Base-by-base conservation (phyloP, 2,329 filamentous ascomycete genomes). In the Myrmaecium sp. region DNA sequence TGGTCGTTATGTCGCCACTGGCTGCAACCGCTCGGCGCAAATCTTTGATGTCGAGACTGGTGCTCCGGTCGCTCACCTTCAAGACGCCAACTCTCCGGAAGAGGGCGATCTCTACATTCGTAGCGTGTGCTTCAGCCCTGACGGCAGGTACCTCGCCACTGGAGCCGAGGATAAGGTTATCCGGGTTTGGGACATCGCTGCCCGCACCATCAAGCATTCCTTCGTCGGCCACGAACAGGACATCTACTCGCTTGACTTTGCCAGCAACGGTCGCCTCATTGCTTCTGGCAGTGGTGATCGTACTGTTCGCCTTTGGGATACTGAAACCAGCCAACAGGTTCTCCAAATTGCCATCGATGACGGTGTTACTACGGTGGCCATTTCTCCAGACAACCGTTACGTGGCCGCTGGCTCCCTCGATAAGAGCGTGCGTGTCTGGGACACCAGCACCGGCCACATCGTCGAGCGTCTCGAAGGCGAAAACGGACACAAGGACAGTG, bases 151-250 rank as follows among this genome's bases (percentile, higher is more conserved):
- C 42, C 68, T 98, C 17, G 89, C 89, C 4, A 98, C 89, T 10
- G 89, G 89, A 48, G 89, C 89, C 2, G 89, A 98, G 52, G 89
- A 98, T 55, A 95, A 94, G 60, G 69, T 93, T 44, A 95, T 98
- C 48, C 67, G 89, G 79, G 82, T 98, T 27, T 98, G 89, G 89
- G 89, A 98, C 49, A 95, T 98, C 40, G 64, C 68, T 29, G 67
- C 61, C 30, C 69, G 82, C 40, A 74, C 70, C 6, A 95, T 98
- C 48, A 80, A 83, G 43, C 82, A 89, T 47, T 82, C 82, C 20
- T 95, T 98, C 56, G 67, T 74, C n/a, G 89, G 89, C 14, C 89
- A 98, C 54, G 89, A 98, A 54, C 86, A 98, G 54, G 89, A 98
- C 39, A 98, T 98, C 36, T 95, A 95, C 55, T 92, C 81, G 4